Evolutionary conservation across 2,329 filamentous ascomycete species (phyloP), one percentile per base, ranked within the genome.

Genomic region (Alternaria metachromatica): DNA sequence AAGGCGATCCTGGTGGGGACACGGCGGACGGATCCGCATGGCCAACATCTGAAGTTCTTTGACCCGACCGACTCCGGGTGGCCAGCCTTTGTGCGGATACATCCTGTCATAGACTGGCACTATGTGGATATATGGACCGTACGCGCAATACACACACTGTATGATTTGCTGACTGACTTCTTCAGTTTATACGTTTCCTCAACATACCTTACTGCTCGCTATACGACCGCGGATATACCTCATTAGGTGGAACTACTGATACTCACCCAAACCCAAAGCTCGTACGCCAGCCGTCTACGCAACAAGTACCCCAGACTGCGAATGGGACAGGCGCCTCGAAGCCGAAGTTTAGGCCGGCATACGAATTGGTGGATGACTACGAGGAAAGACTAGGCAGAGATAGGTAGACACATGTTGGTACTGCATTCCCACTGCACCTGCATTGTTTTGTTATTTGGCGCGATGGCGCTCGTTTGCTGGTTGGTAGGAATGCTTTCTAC

Each of bases 81-180:
- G 96, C 96, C 96, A 37, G 83, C 86, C 46, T 97, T 98, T 75
- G 94, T 98, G 90, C 88, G 96, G 62, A 86, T 98, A 64, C 94
- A 99, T 80, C 95, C 96, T 0, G 92, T 99, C 10, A 94, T 99
- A 76, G 96, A 99, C 81, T 99, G 96, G 96, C 93, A 96, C 79
- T 97, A 97, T 80, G 88, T 89, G 11, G 95, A 98, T 79, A 95
- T 98, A 58, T 98, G 96, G 96, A 88, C 90, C 18, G 94, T 96
- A 76, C 84, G 92, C 85, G 11, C 10, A 4, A 12, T 25, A 8
- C 6, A 10, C 18, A 2, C 23, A 20, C 2, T 9, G 5, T 58
- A 2, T 12, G 18, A 18, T 23, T 13, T 26, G 10, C 26, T n/a
- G n/a, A 15, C 51, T 59, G 23, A 58, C 65, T 62, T 21, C 45